phyloP scores from a whole-genome alignment of 2,329 filamentous ascomycete species.

The Beauveria caledonica region DNA sequence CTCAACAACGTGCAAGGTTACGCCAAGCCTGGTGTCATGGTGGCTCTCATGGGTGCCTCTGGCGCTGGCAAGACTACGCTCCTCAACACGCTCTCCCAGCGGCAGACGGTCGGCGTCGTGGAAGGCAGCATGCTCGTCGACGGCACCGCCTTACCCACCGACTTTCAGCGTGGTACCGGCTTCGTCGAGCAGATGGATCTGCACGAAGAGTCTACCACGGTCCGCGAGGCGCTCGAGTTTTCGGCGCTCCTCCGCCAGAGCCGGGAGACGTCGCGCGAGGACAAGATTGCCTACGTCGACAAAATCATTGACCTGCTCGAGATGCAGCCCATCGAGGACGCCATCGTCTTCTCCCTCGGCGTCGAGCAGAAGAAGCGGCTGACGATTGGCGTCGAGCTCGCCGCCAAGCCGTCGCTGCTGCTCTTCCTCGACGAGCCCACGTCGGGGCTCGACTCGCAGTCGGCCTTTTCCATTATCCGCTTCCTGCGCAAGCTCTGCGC shows the following conservation, averaged over 20 bases:
- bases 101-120: slow-evolving; percentile 66
- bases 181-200: slow-evolving; percentile 59
- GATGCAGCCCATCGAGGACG: slow-evolving; percentile 58
- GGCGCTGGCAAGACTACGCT: slow-evolving; percentile 81
- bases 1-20: slow-evolving; percentile 57
- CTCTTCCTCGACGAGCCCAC: slow-evolving; percentile 59
- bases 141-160: slow-evolving; percentile 60
- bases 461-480: slow-evolving; percentile 53
- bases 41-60: slow-evolving; percentile 72
- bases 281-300: slow-evolving; percentile 62
- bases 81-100: slow-evolving; percentile 66
- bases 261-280: slow-evolving; percentile 43
- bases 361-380: slow-evolving; percentile 50
- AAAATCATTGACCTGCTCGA: slow-evolving; percentile 61
- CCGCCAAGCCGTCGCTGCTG: slow-evolving; percentile 49
- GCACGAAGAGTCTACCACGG: slow-evolving; percentile 57
- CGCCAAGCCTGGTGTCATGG: slow-evolving; percentile 70
- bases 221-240: slow-evolving; percentile 58
- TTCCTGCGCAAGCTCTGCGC: slow-evolving; percentile 55
- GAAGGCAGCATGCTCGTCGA: slow-evolving; percentile 74
- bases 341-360: slow-evolving; percentile 53
- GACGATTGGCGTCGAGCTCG: slow-evolving; percentile 49
- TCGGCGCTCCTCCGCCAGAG: slow-evolving; percentile 57
- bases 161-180: slow-evolving; percentile 74
- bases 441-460: slow-evolving; percentile 49